Conservation (phyloP, 257 asterid genomes). For the Penstemon barbatus region DNA sequence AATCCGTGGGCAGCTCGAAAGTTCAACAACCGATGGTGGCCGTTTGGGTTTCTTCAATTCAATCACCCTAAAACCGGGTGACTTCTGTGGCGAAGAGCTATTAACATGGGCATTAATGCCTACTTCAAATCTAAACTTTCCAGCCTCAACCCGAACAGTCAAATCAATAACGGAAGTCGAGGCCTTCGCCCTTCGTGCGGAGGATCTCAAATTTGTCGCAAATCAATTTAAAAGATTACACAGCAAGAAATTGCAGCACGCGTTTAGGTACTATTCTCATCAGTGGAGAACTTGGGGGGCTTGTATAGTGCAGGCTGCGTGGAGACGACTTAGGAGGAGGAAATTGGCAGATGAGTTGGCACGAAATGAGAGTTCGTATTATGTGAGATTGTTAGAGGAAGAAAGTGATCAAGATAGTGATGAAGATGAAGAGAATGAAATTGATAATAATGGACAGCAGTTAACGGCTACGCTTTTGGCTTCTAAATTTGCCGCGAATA, state of each 20-base stretch:
- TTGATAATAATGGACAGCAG: constrained; percentile 3
- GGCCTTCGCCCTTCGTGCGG: constrained; percentile 76
- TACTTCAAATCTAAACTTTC: constrained; percentile 53
- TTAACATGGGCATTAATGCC: constrained; percentile 83
- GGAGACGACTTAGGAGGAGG: constrained; percentile 55
- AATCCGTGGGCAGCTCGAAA: constrained; percentile 80
- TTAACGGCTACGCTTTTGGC: constrained; percentile 61
- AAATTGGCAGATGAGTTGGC: constrained; percentile 57
- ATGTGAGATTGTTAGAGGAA: constrained; percentile 26
- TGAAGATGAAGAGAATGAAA: neutral
- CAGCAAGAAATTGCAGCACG: constrained; percentile 82
- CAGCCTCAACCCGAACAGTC: constrained; percentile 79
- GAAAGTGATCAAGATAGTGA: constrained; percentile 26
- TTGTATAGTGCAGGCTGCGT: constrained; percentile 66
- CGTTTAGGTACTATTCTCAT: constrained; percentile 75
- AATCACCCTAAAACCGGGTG: constrained; percentile 67
- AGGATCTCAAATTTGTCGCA: constrained; percentile 75
- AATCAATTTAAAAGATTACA: constrained; percentile 73
- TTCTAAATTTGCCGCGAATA: constrained; percentile 64
- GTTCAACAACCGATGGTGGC: constrained; percentile 89
- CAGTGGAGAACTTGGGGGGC: constrained; percentile 97
- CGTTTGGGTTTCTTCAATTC: constrained; percentile 81
- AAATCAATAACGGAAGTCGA: constrained; percentile 68
- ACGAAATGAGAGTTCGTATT: constrained; percentile 52
- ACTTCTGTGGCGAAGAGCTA: constrained; percentile 87